A percentile compares a stretch with the other conserved stretches of the same genome.
phyloP scores from a whole-genome alignment of 305 asterid species.

The Ruellia speciosa region DNA sequence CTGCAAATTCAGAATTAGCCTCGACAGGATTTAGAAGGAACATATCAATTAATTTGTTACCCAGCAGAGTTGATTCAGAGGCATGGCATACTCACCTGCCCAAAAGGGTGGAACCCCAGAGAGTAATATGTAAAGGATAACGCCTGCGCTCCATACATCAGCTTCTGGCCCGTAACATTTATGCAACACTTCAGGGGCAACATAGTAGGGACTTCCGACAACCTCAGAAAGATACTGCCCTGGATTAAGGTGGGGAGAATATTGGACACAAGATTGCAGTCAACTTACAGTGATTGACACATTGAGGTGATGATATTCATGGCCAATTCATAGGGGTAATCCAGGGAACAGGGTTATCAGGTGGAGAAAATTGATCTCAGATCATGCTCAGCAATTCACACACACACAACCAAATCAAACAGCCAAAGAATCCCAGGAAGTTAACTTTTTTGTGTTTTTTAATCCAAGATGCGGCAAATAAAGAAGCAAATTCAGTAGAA shows the following conservation, averaged over 20 bases:
- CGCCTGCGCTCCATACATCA: slow-evolving; percentile 73
- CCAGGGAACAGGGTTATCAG: too few species aligned
- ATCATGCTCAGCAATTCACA: background rate
- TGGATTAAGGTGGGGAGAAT: slow-evolving; percentile 15
- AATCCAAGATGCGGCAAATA: background rate
- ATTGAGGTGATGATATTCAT: too few species aligned
- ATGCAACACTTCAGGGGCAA: slow-evolving; percentile 62
- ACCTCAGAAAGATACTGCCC: slow-evolving; percentile 66
- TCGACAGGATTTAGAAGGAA: too few species aligned
- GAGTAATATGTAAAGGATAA: slow-evolving; percentile 51
- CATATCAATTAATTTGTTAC: background rate
- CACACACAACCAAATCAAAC: background rate
- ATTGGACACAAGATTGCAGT: too few species aligned
- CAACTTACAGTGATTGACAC: too few species aligned
- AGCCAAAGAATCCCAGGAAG: background rate
- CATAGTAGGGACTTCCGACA: slow-evolving; percentile 70
- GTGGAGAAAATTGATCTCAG: background rate
- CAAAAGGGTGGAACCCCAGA: slow-evolving; percentile 68
- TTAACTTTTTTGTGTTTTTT: background rate
- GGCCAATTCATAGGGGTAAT: too few species aligned
- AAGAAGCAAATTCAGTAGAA: background rate
- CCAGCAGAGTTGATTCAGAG: background rate
- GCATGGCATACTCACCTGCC: slow-evolving; percentile 24
- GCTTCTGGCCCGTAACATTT: slow-evolving; percentile 50
- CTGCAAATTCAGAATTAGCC: slow-evolving; percentile 23